These are phyloP conservation scores for Phyllosticta citrichinensis DNA, from an alignment of 2,329 filamentous ascomycete species.

Conservation along the genomic window DNA sequence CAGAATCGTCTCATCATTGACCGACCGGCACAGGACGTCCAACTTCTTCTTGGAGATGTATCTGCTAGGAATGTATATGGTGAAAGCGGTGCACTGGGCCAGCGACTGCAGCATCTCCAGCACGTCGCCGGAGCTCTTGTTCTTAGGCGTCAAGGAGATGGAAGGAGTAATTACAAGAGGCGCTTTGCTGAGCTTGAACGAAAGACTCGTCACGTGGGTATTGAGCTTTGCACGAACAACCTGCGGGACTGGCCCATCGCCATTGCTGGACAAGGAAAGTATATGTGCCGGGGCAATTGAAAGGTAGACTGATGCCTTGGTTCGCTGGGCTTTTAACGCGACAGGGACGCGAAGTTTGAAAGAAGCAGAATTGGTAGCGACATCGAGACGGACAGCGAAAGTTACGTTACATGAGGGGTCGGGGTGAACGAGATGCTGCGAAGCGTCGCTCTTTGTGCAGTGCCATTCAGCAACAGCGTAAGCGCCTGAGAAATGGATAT, in stretches of 20 bases:
- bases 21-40: background rate
- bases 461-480: background rate
- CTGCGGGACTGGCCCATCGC: background rate
- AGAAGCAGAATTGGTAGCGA: background rate
- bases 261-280: background rate
- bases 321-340: background rate
- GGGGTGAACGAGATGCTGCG: background rate
- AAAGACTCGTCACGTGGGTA: background rate
- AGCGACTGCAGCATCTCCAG: background rate
- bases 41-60: background rate
- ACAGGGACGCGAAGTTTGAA: background rate
- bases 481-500: background rate
- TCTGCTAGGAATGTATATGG: background rate
- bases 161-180: background rate
- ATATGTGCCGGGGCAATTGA: background rate
- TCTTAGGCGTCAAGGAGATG: background rate
- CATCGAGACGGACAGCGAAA: background rate
- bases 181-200: background rate
- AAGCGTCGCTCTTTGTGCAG: background rate
- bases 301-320: background rate
- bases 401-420: background rate
- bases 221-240: background rate
- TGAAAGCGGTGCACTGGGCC: background rate
- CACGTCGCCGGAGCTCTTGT: background rate
- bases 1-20: background rate